A percentile compares a stretch with the other conserved stretches of the same genome.
Evolutionary conservation across 2,329 filamentous ascomycete genomes (phyloP).

Genomic region (Microcyclosporella mali): DNA sequence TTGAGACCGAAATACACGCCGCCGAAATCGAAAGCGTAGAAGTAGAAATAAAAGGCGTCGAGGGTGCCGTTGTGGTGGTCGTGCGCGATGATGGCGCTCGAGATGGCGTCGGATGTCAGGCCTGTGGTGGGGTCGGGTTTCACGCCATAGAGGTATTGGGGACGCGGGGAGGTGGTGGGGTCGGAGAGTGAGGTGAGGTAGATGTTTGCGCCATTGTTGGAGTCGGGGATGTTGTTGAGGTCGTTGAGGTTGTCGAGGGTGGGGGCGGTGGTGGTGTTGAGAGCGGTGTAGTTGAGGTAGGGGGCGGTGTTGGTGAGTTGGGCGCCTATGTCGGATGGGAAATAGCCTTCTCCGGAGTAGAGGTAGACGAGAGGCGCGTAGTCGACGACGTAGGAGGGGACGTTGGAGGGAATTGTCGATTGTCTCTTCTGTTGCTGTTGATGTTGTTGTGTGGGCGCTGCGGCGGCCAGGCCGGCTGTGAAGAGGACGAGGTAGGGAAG

Average conservation of each 20-base stretch:
- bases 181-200: constrained; percentile 43
- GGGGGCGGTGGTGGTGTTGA: constrained; percentile 21
- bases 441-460: too few relatives aligned
- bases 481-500: background rate
- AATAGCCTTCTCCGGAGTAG: constrained; percentile 38
- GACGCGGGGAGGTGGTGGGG: constrained; percentile 26
- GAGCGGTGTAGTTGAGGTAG: constrained; percentile 29
- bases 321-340: constrained; percentile 38
- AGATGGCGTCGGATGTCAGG: constrained; percentile 46
- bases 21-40: constrained; percentile 50
- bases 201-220: constrained; percentile 28
- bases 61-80: constrained; percentile 49
- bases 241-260: constrained; percentile 39
- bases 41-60: constrained; percentile 60
- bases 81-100: constrained; percentile 51
- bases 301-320: constrained; percentile 40
- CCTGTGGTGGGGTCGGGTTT: constrained; percentile 45
- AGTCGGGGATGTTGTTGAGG: constrained; percentile 37
- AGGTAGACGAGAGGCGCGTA: constrained; percentile 43
- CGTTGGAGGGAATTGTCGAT: constrained; percentile 8
- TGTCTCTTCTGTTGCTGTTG: too few relatives aligned
- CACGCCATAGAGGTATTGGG: constrained; percentile 46
- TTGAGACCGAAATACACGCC: constrained; percentile 32
- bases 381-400: constrained; percentile 23
- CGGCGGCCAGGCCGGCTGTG: background rate